A percentile compares a stretch with the other conserved stretches of the same genome.
Conservation (phyloP, 805 yeast species). For the Kluyveromyces aestuarii region DNA sequence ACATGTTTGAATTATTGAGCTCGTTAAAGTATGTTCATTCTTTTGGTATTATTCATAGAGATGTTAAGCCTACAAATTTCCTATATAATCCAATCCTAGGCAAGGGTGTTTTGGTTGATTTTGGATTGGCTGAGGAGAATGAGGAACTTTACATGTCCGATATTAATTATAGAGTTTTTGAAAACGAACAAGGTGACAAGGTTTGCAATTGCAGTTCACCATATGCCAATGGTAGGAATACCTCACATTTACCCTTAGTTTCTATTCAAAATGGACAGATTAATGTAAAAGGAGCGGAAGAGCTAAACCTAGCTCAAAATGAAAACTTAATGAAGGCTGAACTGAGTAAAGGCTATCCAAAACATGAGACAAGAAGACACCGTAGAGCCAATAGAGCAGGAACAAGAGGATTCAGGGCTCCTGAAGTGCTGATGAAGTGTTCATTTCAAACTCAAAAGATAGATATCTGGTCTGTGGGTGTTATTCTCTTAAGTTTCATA, state of each 20-base stretch:
- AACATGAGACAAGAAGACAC: slow-evolving; percentile 80
- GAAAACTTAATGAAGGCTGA: slow-evolving; percentile 13
- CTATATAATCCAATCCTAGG: slow-evolving; percentile 57
- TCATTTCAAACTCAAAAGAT: slow-evolving; percentile 71
- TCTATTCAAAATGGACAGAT: slow-evolving; percentile 27
- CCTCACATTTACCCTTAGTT: slow-evolving; percentile 14
- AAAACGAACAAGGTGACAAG: slow-evolving; percentile 4
- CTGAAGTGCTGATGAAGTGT: slow-evolving; percentile 84
- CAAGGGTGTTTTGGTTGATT: slow-evolving; percentile 80
- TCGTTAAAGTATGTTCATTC: slow-evolving; percentile 63
- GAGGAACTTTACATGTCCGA: slow-evolving; percentile 7
- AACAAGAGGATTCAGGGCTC: slow-evolving; percentile 90
- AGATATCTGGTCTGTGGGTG: slow-evolving; percentile 92
- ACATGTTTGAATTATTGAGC: slow-evolving; percentile 68
- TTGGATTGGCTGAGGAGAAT: slow-evolving; percentile 78
- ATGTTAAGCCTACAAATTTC: slow-evolving; percentile 78
- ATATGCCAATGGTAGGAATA: background rate
- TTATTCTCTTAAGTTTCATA: slow-evolving; percentile 69
- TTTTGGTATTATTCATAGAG: slow-evolving; percentile 80
- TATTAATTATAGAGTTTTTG: slow-evolving; percentile 4
- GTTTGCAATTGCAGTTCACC: slow-evolving; percentile 1
- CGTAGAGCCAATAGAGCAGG: slow-evolving; percentile 96
- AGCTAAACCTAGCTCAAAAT: slow-evolving; percentile 1
- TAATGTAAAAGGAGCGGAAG: slow-evolving; percentile 18
- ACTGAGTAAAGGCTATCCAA: slow-evolving; percentile 61